Evolutionary conservation across 2,329 filamentous ascomycete species (phyloP).

Genomic region (Graphilbum ipis-grandicollis): DNA sequence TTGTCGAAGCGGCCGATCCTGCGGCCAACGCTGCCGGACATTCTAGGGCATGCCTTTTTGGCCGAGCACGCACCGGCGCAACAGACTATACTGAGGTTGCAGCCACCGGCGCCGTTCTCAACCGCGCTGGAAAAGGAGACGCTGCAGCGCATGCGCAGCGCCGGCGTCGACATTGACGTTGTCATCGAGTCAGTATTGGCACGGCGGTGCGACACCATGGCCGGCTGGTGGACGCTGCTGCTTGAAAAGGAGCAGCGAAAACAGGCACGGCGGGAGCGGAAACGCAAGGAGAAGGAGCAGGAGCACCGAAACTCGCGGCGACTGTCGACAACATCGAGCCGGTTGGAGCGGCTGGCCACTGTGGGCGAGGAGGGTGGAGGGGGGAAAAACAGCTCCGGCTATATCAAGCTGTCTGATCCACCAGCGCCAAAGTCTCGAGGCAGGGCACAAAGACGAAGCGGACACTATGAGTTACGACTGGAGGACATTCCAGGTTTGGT

Average conservation of each 20-base stretch:
- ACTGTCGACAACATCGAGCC: conserved; percentile 76
- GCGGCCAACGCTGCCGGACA: conserved; percentile 66
- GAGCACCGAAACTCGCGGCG: conserved; percentile 66
- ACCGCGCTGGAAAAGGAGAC: conserved; percentile 82
- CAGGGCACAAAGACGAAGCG: conserved; percentile 58
- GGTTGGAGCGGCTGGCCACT: conserved; percentile 65
- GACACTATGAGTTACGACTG: conserved; percentile 44
- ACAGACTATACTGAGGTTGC: conserved; percentile 71
- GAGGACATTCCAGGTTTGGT: conserved; percentile 59
- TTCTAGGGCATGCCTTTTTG: conserved; percentile 76
- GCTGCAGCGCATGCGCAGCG: conserved; percentile 77
- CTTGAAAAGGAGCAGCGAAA: conserved; percentile 93
- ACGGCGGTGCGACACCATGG: conserved; percentile 75
- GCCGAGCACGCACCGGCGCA: conserved; percentile 75
- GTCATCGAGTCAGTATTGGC: conserved; percentile 88
- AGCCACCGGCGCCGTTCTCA: conserved; percentile 66
- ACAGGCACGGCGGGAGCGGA: conserved; percentile 59
- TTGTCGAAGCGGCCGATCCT: conserved; percentile 80
- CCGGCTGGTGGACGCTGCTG: conserved; percentile 90
- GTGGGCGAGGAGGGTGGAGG: conserved; percentile 67
- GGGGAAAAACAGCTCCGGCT: conserved; percentile 24
- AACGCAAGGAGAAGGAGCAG: conserved; percentile 67
- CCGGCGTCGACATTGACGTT: conserved; percentile 83
- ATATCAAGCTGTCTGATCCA: conserved; percentile 24
- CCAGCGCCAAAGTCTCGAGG: conserved; percentile 52